Evolutionary conservation across 192 early-diverging fungal genomes (phyloP).

Genomic region (Allomyces javanicus): DNA sequence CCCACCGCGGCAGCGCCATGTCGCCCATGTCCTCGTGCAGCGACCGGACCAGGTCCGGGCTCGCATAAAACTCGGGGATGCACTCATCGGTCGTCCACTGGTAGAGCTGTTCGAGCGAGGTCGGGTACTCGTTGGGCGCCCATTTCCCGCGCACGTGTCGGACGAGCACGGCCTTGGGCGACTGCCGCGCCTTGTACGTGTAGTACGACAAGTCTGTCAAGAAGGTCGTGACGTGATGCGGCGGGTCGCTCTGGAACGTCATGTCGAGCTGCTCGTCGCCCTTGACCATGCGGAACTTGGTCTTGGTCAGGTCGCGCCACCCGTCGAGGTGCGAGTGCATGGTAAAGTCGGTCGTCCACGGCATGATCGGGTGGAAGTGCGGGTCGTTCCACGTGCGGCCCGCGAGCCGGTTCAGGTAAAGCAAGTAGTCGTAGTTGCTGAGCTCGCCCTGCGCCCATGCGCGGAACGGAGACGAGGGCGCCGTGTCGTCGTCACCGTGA

Average conservation of each 20-base stretch:
- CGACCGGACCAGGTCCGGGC: constrained; percentile 38
- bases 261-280: constrained; percentile 51
- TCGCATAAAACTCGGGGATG: constrained; percentile 51
- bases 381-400: constrained; percentile 40
- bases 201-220: constrained; percentile 50
- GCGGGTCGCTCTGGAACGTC: constrained; percentile 33
- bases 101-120: constrained; percentile 36
- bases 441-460: not conserved
- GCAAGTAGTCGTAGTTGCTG: constrained; percentile 3
- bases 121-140: constrained; percentile 46
- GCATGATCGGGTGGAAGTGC: constrained; percentile 46
- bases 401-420: constrained; percentile 6
- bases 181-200: constrained; percentile 41
- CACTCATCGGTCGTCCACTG: constrained; percentile 56
- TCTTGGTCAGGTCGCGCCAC: constrained; percentile 40
- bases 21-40: constrained; percentile 41
- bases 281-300: constrained; percentile 48
- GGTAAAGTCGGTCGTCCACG: constrained; percentile 50
- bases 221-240: constrained; percentile 49
- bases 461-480: not conserved
- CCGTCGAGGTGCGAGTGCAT: constrained; percentile 19
- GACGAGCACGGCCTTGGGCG: constrained; percentile 38
- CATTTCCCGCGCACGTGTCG: constrained; percentile 47
- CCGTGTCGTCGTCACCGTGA: not conserved
- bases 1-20: constrained; percentile 54